phyloP scores from a whole-genome alignment of 2,329 filamentous ascomycete genomes.

The Arthrobotrys musiformis region DNA sequence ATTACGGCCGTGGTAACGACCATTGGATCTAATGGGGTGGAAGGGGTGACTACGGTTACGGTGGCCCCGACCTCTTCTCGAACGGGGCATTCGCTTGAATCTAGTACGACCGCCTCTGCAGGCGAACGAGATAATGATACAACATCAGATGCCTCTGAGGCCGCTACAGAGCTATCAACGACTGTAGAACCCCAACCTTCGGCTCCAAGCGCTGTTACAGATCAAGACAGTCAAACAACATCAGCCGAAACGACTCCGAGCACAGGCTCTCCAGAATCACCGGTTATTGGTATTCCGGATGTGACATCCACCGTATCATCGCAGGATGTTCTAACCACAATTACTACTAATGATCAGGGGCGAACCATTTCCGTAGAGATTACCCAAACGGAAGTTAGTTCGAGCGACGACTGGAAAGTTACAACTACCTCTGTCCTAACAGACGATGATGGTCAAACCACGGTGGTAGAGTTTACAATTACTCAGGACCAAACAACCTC shows the following conservation, averaged over 20 bases:
- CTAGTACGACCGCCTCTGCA: not conserved
- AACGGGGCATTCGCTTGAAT: not conserved
- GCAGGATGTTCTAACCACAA: not conserved
- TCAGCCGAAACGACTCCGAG: not conserved
- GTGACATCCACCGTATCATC: not conserved
- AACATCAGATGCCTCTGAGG: not conserved
- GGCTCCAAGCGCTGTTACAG: not conserved
- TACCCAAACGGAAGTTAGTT: not conserved
- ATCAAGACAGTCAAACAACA: not conserved
- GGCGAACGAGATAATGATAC: not conserved
- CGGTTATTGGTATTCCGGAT: not conserved
- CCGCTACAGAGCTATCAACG: not conserved
- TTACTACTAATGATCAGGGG: not conserved
- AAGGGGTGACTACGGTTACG: not conserved
- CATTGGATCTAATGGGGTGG: constrained; percentile 13
- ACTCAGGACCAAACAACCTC: not conserved
- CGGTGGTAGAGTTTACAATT: not conserved
- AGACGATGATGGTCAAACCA: not conserved
- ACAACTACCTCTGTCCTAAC: not conserved
- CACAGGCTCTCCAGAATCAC: not conserved
- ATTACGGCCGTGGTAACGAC: constrained; percentile 1
- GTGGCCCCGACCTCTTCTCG: not conserved
- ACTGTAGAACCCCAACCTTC: not conserved
- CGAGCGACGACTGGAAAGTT: not conserved
- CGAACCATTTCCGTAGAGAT: not conserved